Evolutionary conservation across 1,284 basidiomycete species (phyloP).

Genomic region (Pseudozyma flocculosa): DNA sequence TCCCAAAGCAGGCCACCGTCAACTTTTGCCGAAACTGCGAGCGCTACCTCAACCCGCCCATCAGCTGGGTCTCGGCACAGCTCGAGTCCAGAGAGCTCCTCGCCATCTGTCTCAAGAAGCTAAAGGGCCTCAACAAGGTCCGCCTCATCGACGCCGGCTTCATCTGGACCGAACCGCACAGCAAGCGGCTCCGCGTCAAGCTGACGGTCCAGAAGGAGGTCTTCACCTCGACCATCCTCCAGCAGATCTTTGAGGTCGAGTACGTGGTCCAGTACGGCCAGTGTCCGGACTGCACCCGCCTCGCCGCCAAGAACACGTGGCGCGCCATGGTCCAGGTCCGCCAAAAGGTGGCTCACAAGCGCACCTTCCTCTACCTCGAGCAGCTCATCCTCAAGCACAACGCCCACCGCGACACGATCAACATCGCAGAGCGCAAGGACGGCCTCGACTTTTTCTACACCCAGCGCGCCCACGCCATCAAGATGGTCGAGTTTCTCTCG

Average conservation of each 20-base stretch:
- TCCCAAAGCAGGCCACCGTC: slow-evolving; percentile 93
- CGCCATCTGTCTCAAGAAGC: slow-evolving; percentile 74
- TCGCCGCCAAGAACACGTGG: slow-evolving; percentile 99
- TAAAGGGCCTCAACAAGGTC: slow-evolving; percentile 91
- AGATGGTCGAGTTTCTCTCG: slow-evolving; percentile 93
- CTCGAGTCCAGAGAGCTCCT: slow-evolving; percentile 92
- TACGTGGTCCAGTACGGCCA: slow-evolving; percentile 94
- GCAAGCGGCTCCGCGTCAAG: slow-evolving; percentile 86
- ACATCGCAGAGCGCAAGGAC: slow-evolving; percentile 87
- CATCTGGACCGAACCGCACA: slow-evolving; percentile 99
- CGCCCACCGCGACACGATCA: slow-evolving; percentile 93
- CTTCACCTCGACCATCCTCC: slow-evolving; percentile 88
- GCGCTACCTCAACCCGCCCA: slow-evolving; percentile 88
- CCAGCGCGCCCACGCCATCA: slow-evolving; percentile 83
- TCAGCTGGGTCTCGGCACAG: slow-evolving; percentile 79
- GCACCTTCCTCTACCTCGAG: slow-evolving; percentile 96
- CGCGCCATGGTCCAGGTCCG: slow-evolving; percentile 94
- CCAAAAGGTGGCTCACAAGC: slow-evolving; percentile 85
- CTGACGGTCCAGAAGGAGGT: slow-evolving; percentile 99
- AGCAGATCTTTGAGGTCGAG: slow-evolving; percentile 96
- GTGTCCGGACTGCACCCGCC: slow-evolving; percentile 86
- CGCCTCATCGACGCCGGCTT: slow-evolving; percentile 95
- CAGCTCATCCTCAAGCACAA: slow-evolving; percentile 96
- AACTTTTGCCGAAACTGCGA: slow-evolving; percentile 96
- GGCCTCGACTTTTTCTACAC: slow-evolving; percentile 97